Base-by-base conservation (phyloP, 768 basidiomycete genomes). In the Kockovaella imperatae region DNA sequence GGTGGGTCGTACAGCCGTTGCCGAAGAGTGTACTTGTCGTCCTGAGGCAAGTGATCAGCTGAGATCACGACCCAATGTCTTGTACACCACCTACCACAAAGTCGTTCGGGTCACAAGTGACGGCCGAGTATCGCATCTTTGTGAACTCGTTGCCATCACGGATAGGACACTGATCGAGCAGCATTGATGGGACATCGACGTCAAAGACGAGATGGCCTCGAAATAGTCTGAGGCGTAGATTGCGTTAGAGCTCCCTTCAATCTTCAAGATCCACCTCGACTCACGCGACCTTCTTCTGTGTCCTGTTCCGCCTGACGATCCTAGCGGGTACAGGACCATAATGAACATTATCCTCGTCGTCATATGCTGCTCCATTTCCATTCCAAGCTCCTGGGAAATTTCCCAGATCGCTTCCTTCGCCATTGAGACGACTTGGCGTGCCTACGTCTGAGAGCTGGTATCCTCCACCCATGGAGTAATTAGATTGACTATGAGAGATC, bases 41-140 rank as follows among this genome's bases (percentile, higher is more conserved):
- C 50, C 60, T 62, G 28, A 8, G n/a, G 28, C 42, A 13, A 13
- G 31, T 78, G 72, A 83, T 24, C 24, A 28, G 28, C 23, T 28
- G 13, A 8, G 17, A 23, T 3, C 21, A 5, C 14, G 23, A 7
- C 7, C 8, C 17, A 11, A 24, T 15, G 45, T 21, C 20, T 34
- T 18, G 35, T 5, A 8, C 13, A 15, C n/a, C 0, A 60, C 60
- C 47, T 34, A 62, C 64, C n/a, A 82, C 82, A 64, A 91, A 95
- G 28, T 91, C 83, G 64, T 96, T 86, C 1, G 91, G 90, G 65
- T 90, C 88, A 68, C 89, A 88, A 8, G 89, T 95, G 4, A 91
- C 84, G 0, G 87, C 89, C 4, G 90, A 89, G 72, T 97, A 97
- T 4, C 93, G 82, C 89, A 96, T 91, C 72, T 88, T 84, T 0